phyloP scores from a whole-genome alignment of 2,329 filamentous ascomycete genomes.

The Ceratocystis variospora region DNA sequence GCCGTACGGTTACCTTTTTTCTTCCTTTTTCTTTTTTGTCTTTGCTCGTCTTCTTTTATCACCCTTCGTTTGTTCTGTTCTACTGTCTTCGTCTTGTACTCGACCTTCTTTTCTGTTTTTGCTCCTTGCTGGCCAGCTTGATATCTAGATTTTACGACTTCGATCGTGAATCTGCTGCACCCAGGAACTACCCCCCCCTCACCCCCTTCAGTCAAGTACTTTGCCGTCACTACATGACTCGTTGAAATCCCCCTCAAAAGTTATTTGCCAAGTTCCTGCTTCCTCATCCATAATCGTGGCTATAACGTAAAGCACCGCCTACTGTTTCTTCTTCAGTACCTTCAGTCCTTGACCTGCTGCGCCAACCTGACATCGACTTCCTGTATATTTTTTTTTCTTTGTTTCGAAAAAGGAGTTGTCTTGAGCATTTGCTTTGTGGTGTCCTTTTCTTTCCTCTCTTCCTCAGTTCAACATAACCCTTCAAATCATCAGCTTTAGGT shows the following conservation, averaged over 20 bases:
- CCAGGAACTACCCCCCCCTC: not conserved
- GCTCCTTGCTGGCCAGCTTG: constrained; percentile 12
- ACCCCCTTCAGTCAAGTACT: not conserved
- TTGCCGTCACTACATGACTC: not conserved
- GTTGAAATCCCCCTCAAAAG: not conserved
- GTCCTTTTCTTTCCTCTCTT: not conserved
- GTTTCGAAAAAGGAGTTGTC: not conserved
- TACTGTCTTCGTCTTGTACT: constrained; percentile 5
- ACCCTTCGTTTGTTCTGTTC: not conserved
- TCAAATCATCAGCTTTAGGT: constrained; percentile 8
- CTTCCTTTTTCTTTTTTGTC: constrained; percentile 7
- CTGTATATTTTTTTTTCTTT: constrained; percentile 1
- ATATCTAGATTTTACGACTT: constrained; percentile 14
- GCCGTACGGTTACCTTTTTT: constrained; percentile 6
- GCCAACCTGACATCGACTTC: not conserved
- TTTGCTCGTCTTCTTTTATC: constrained; percentile 1
- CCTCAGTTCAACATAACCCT: not conserved
- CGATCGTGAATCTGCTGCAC: constrained; percentile 15
- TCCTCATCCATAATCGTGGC: constrained; percentile 1
- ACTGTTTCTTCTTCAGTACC: not conserved
- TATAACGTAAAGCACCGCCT: not conserved
- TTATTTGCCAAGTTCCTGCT: not conserved
- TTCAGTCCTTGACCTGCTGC: not conserved
- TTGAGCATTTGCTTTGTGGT: not conserved
- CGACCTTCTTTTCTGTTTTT: constrained; percentile 6